Evolutionary conservation across 2,329 filamentous ascomycete genomes (phyloP).

Genomic region (Penicillium digitatum): DNA sequence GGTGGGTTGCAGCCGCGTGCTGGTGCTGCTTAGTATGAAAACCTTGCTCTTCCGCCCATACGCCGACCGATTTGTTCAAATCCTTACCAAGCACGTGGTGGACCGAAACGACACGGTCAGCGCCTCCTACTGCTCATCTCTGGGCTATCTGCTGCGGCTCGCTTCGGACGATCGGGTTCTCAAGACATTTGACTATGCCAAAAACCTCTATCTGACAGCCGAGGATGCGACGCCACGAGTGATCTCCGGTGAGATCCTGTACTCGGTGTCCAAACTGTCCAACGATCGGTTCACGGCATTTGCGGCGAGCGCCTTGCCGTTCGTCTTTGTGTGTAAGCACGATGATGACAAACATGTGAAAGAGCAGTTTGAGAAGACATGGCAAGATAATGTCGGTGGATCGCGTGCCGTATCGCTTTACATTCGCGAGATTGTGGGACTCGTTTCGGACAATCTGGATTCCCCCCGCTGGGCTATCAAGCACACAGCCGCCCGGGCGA

Average conservation of each 20-base stretch:
- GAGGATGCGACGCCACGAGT: conserved; percentile 73
- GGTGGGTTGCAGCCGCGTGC: conserved; percentile 79
- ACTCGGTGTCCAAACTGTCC: conserved; percentile 78
- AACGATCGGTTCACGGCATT: conserved; percentile 81
- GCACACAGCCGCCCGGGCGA: conserved; percentile 77
- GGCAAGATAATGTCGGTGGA: conserved; percentile 86
- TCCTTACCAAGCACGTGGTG: conserved; percentile 75
- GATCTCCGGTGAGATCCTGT: conserved; percentile 76
- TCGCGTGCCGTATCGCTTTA: conserved; percentile 77
- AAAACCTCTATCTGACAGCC: conserved; percentile 72
- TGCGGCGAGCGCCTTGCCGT: conserved; percentile 71
- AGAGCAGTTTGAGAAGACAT: conserved; percentile 77
- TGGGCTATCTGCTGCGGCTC: conserved; percentile 74
- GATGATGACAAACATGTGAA: conserved; percentile 76
- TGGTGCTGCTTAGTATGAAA: conserved; percentile 79
- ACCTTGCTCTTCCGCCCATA: conserved; percentile 70
- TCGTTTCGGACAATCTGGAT: conserved; percentile 66
- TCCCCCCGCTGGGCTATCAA: conserved; percentile 86
- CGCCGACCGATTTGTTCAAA: conserved; percentile 68
- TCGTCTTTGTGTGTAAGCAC: conserved; percentile 82
- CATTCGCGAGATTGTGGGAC: conserved; percentile 70
- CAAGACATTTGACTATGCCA: conserved; percentile 52
- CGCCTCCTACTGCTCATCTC: conserved; percentile 77
- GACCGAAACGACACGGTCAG: conserved; percentile 94
- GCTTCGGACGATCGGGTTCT: conserved; percentile 58